Evolutionary conservation across 495 filamentous ascomycete genomes (phyloP).

Genomic region (Neurospora sp.): DNA sequence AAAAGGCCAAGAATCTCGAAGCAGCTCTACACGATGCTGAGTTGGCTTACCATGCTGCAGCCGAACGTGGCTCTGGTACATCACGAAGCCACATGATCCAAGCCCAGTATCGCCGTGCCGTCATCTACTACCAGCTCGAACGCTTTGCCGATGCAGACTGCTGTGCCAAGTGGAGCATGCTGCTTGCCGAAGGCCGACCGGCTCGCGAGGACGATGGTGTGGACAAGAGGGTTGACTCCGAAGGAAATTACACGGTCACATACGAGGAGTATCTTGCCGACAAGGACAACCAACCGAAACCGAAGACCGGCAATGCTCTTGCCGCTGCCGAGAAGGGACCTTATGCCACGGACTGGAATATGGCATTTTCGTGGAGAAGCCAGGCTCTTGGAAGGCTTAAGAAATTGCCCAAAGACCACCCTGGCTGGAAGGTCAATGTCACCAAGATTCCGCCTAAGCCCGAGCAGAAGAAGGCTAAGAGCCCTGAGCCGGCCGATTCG

Average conservation of each 20-base stretch:
- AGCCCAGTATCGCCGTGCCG: constrained; percentile 70
- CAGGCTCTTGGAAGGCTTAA: constrained; percentile 44
- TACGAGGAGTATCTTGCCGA: constrained; percentile 16
- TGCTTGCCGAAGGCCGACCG: constrained; percentile 36
- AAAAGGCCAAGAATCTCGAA: constrained; percentile 42
- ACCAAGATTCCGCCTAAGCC: constrained; percentile 54
- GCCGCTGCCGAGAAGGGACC: constrained; percentile 11
- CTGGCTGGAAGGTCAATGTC: constrained; percentile 45
- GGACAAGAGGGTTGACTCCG: constrained; percentile 25
- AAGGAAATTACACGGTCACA: constrained; percentile 29
- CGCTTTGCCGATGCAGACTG: constrained; percentile 67
- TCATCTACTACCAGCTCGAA: constrained; percentile 60
- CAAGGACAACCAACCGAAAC: constrained; percentile 19
- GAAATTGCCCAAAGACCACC: constrained; percentile 52
- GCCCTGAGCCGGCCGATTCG: neutral
- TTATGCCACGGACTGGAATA: constrained; percentile 19
- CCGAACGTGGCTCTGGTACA: constrained; percentile 46
- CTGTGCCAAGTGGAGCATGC: constrained; percentile 56
- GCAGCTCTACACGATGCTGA: constrained; percentile 74
- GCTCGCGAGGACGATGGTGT: constrained; percentile 32
- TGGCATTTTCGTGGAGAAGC: constrained; percentile 28
- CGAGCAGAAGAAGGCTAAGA: constrained; percentile 9
- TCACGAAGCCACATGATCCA: constrained; percentile 71
- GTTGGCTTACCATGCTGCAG: constrained; percentile 56
- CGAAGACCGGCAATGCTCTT: neutral